These are phyloP conservation scores for Diplodia seriata DNA, from an alignment of 2,329 filamentous ascomycete species.

Conservation along the genomic window DNA sequence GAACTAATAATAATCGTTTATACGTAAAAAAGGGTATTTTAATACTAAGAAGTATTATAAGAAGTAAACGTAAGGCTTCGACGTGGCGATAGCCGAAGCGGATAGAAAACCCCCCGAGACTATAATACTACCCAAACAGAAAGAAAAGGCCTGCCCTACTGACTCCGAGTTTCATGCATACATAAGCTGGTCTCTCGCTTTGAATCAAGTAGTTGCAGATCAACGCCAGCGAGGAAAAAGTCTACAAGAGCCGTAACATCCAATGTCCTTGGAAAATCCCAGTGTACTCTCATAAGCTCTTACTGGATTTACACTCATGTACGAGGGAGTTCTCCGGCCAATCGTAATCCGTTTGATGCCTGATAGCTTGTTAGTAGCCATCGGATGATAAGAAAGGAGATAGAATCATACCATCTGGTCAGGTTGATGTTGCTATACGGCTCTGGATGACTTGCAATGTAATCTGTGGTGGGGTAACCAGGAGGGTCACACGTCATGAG, in stretches of 20 bases:
- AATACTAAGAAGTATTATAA: not conserved
- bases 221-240: conserved; percentile 4
- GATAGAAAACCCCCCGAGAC: not conserved
- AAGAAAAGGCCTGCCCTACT: conserved; percentile 1
- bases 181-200: not conserved
- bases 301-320: conserved; percentile 30
- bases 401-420: conserved; percentile 64
- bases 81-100: not conserved
- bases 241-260: not conserved
- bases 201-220: not conserved
- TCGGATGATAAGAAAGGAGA: not conserved
- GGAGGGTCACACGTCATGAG: conserved; percentile 71
- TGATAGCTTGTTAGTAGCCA: conserved; percentile 37
- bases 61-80: not conserved
- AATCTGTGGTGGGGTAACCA: conserved; percentile 70
- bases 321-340: conserved; percentile 70
- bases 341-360: conserved; percentile 58
- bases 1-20: not conserved
- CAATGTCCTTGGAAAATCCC: not conserved
- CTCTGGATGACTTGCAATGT: conserved; percentile 67
- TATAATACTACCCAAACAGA: conserved; percentile 2
- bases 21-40: not conserved
- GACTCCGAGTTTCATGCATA: conserved; percentile 10
- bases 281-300: not conserved
- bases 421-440: conserved; percentile 70